A percentile compares a stretch with the other conserved stretches of the same genome.
These are phyloP conservation scores for Trypanosoma caninum DNA, from an alignment of 208 protist species.

Conservation along the genomic window DNA sequence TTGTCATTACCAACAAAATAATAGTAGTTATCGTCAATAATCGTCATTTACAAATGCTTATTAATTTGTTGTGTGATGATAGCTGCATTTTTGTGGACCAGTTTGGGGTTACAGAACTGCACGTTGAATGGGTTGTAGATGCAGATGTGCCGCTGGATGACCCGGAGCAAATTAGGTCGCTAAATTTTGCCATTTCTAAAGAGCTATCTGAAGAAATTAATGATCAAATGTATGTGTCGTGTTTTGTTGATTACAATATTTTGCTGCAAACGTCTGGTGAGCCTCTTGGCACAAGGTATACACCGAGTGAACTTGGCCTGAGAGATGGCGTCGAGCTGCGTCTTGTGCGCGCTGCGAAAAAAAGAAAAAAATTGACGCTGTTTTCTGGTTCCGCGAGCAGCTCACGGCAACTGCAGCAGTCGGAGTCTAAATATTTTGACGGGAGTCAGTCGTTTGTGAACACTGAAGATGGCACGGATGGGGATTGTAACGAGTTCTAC, in stretches of 20 bases:
- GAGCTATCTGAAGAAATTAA: neutral
- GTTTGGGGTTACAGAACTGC: constrained; percentile 8
- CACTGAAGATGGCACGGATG: constrained; percentile 12
- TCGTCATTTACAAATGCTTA: no score
- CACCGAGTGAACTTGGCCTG: constrained; percentile 7
- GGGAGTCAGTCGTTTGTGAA: neutral
- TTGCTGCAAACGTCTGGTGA: neutral
- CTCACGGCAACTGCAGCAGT: neutral
- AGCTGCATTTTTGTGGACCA: constrained; percentile 13
- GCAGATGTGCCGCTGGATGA: neutral
- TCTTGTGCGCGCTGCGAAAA: neutral
- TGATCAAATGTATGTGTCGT: neutral
- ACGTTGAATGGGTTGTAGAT: constrained; percentile 12
- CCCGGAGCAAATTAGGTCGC: neutral
- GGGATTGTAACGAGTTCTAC: constrained; percentile 18
- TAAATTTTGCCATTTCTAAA: constrained; percentile 9
- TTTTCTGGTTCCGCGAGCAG: neutral
- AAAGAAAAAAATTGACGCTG: neutral
- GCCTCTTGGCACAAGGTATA: neutral
- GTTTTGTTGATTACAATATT: neutral
- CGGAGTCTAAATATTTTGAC: no score
- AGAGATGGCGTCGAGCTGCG: neutral
- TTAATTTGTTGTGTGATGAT: constrained; percentile 16
- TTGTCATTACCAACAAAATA: no score
- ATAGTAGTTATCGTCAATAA: no score